Evolutionary conservation across 1,284 basidiomycete species (phyloP).

Genomic region (Hortiboletus rubellus): DNA sequence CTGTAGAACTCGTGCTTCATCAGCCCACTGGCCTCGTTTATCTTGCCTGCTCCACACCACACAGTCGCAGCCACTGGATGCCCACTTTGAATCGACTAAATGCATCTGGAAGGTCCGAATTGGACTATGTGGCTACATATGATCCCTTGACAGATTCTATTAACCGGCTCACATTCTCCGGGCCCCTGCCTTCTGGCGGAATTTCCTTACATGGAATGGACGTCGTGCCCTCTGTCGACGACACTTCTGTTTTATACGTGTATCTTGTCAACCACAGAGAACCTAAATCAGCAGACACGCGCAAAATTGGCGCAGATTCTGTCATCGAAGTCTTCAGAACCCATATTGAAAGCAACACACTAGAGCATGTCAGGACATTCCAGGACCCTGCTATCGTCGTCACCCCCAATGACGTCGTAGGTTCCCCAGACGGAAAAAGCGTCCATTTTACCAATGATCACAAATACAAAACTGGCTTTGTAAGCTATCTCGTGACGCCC

Average conservation of each 20-base stretch:
- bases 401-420: constrained; percentile 72
- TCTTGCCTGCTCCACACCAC: constrained; percentile 64
- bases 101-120: constrained; percentile 41
- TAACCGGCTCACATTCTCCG: constrained; percentile 46
- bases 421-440: constrained; percentile 57
- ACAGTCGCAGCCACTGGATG: constrained; percentile 54
- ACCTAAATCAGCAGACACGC: constrained; percentile 39
- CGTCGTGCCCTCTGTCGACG: constrained; percentile 53
- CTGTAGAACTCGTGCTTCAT: constrained; percentile 57
- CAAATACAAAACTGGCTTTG: constrained; percentile 52
- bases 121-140: constrained; percentile 66
- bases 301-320: constrained; percentile 65
- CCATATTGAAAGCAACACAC: constrained; percentile 39
- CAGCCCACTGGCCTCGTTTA: constrained; percentile 61
- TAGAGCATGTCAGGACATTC: constrained; percentile 61
- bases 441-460: constrained; percentile 73
- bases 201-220: constrained; percentile 74
- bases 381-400: constrained; percentile 52
- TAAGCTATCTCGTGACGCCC: constrained; percentile 25
- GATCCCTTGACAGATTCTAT: constrained; percentile 48
- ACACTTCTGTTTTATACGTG: constrained; percentile 56
- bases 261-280: constrained; percentile 71
- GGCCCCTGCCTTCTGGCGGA: constrained; percentile 42
- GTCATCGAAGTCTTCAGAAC: constrained; percentile 72
- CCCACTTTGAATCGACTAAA: constrained; percentile 51